These are phyloP conservation scores for Toxicodendron radicans DNA, from an alignment of 345 rosid species.

Conservation along the genomic window DNA sequence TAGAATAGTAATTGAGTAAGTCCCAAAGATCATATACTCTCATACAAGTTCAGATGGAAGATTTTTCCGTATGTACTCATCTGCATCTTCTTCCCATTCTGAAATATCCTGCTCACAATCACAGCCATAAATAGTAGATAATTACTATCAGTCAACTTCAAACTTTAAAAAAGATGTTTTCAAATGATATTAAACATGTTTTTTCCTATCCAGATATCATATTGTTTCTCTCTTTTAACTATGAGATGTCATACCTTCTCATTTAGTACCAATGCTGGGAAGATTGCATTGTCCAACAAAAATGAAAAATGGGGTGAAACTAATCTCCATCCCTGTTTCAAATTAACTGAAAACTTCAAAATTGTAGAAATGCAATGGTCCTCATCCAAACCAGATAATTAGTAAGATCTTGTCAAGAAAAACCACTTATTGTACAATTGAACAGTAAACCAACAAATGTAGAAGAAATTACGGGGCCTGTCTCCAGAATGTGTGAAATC, in stretches of 20 bases:
- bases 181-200: not conserved
- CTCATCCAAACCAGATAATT: not conserved
- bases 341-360: slow-evolving; percentile 20
- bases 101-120: slow-evolving; percentile 56
- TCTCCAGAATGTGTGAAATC: slow-evolving; percentile 75
- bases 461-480: slow-evolving; percentile 68
- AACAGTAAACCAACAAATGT: slow-evolving; percentile 15
- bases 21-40: slow-evolving; percentile 14
- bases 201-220: slow-evolving; percentile 3
- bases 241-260: slow-evolving; percentile 54
- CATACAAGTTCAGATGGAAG: slow-evolving; percentile 86
- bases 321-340: slow-evolving; percentile 83
- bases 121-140: slow-evolving; percentile 15
- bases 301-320: slow-evolving; percentile 78
- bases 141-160: slow-evolving; percentile 16
- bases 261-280: slow-evolving; percentile 70
- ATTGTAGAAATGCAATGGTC: not conserved
- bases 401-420: slow-evolving; percentile 2
- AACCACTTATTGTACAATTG: not conserved
- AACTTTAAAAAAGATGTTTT: slow-evolving; percentile 11
- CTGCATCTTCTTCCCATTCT: slow-evolving; percentile 92
- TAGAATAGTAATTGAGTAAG: slow-evolving; percentile 11
- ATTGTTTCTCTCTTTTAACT: not conserved
- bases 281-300: slow-evolving; percentile 77
- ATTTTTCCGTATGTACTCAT: slow-evolving; percentile 80